These are phyloP conservation scores for Porcisia hertigi DNA, from an alignment of 208 protist genomes.

Conservation along the genomic window DNA sequence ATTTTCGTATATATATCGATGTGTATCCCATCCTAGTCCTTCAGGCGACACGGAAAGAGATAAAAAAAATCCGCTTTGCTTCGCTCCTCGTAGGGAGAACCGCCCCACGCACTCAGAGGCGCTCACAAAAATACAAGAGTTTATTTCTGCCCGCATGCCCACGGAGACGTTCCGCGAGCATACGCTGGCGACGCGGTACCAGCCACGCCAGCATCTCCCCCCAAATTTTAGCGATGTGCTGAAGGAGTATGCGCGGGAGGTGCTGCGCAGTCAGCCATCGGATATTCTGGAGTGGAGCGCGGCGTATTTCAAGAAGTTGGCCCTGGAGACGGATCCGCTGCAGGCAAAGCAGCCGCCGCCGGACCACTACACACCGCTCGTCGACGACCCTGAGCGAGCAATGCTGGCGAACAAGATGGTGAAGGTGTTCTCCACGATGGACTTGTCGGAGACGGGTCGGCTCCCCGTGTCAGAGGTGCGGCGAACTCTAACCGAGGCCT, in stretches of 20 bases:
- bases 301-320: slow-evolving; percentile 90
- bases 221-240: slow-evolving; percentile 85
- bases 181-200: slow-evolving; percentile 87
- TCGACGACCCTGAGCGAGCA: slow-evolving; percentile 43
- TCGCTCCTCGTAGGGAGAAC: neutral
- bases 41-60: neutral
- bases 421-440: slow-evolving; percentile 56
- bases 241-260: slow-evolving; percentile 93
- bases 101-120: neutral
- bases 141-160: slow-evolving; percentile 5
- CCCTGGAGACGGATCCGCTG: slow-evolving; percentile 70
- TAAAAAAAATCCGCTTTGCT: neutral
- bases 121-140: neutral
- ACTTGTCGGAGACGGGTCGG: slow-evolving; percentile 42
- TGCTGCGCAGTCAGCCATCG: slow-evolving; percentile 88
- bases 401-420: slow-evolving; percentile 49
- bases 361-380: slow-evolving; percentile 35
- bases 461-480: slow-evolving; percentile 55
- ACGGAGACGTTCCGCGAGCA: slow-evolving; percentile 80
- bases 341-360: slow-evolving; percentile 47
- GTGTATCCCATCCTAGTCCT: neutral
- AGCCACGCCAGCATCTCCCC: slow-evolving; percentile 86
- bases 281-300: slow-evolving; percentile 92
- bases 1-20: too few species aligned
- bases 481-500: slow-evolving; percentile 52